A percentile compares a stretch with the other conserved stretches of the same genome.
Evolutionary conservation across 176 grass and related monocot species (phyloP).

Genomic region (Lolium perenne): DNA sequence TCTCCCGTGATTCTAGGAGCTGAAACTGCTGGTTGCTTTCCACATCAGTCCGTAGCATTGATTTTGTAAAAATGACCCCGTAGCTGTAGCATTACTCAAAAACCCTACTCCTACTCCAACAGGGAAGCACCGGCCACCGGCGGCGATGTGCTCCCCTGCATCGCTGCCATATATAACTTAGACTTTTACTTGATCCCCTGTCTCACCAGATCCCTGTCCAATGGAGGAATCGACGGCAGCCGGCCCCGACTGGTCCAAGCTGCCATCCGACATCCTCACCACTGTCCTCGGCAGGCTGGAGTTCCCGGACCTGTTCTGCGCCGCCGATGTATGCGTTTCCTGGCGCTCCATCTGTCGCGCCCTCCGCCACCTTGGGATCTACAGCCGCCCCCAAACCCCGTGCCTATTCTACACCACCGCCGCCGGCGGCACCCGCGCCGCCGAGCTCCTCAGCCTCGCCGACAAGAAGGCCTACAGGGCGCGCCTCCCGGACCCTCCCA

Average conservation of each 20-base stretch:
- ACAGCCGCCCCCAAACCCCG: not conserved
- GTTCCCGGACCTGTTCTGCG: not conserved
- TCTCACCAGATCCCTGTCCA: not conserved
- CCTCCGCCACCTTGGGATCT: not conserved
- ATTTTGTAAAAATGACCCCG: no score
- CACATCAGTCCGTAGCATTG: no score
- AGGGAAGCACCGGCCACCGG: no score
- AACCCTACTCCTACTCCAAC: no score
- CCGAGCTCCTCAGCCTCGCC: not conserved
- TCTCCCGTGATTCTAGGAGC: no score
- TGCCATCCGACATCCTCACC: constrained; percentile 1
- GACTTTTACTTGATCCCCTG: no score
- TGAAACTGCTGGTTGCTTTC: no score
- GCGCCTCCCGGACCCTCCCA: not conserved
- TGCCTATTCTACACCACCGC: not conserved
- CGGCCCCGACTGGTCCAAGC: constrained; percentile 2
- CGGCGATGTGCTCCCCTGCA: no score
- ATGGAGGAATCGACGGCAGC: not conserved
- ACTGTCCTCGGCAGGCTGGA: not conserved
- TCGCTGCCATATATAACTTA: no score
- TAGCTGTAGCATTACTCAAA: no score
- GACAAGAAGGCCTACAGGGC: not conserved
- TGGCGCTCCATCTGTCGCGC: not conserved
- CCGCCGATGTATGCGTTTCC: constrained; percentile 7
- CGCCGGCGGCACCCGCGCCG: not conserved